A percentile compares a stretch with the other conserved stretches of the same genome.
phyloP scores from a whole-genome alignment of 148 eudicot genomes.

The Gaultheria prostrata region DNA sequence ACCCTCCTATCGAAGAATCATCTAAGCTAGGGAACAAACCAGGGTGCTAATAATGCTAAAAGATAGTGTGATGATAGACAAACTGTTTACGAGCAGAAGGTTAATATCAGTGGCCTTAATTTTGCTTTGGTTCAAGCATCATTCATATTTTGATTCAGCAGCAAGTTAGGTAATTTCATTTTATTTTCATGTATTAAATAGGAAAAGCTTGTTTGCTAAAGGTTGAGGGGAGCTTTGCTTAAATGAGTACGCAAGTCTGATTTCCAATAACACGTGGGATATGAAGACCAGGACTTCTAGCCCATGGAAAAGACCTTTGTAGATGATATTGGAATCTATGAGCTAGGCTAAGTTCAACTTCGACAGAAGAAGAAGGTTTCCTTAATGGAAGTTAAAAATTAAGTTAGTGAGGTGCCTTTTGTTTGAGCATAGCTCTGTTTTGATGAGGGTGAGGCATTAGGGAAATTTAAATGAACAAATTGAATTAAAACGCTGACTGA shows the following conservation, averaged over 20 bases:
- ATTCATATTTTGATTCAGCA: neutral
- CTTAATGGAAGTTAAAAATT: neutral
- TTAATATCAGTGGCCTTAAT: neutral
- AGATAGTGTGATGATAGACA: neutral
- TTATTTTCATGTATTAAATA: neutral
- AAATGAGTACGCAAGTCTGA: neutral
- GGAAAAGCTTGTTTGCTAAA: neutral
- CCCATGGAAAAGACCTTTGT: neutral
- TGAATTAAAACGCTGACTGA: neutral
- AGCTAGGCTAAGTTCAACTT: neutral
- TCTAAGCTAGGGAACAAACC: neutral
- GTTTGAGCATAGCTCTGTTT: neutral
- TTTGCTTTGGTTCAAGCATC: neutral
- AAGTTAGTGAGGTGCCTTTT: neutral
- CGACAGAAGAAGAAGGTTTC: neutral
- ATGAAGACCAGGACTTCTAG: neutral
- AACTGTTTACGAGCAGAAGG: neutral
- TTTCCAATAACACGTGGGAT: neutral
- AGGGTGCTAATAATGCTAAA: neutral
- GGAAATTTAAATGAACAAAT: neutral
- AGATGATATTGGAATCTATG: neutral
- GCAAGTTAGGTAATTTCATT: neutral
- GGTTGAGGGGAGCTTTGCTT: neutral
- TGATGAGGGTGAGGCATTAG: neutral
- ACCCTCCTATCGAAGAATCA: neutral